Percentiles rank a stretch among this genome's conserved stretches.
phyloP scores from a whole-genome alignment of 73 alveolate species.

The Breviolum minutum region DNA sequence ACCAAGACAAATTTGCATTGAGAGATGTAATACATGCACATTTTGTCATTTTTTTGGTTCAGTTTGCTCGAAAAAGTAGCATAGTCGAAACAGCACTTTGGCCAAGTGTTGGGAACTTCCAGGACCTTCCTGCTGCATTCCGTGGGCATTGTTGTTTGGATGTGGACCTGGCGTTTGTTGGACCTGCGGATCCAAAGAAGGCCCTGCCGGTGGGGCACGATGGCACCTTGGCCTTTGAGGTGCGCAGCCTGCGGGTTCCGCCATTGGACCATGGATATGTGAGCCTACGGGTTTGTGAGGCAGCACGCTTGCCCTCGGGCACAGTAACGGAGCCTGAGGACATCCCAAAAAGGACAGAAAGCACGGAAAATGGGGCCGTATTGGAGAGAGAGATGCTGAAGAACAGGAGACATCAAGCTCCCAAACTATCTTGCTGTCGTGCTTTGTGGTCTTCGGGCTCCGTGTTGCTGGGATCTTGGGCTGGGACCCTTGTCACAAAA shows the following conservation, averaged over 20 bases:
- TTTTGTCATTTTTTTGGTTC: not conserved
- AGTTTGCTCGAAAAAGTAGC: not conserved
- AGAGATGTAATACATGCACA: not conserved
- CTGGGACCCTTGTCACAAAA: not conserved
- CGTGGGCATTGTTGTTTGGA: slow-evolving; percentile 64
- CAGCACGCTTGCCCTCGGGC: not conserved
- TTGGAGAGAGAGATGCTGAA: not conserved
- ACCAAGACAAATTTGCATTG: no score
- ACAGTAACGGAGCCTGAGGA: not conserved
- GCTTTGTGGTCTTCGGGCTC: slow-evolving; percentile 21
- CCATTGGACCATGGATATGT: slow-evolving; percentile 68
- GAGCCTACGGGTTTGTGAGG: slow-evolving; percentile 43
- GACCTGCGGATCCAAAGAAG: not conserved
- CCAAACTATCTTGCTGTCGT: not conserved
- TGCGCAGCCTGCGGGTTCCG: slow-evolving; percentile 51
- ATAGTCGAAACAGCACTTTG: no score
- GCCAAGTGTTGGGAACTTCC: not conserved
- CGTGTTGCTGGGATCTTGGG: slow-evolving; percentile 56
- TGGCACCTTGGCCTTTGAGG: slow-evolving; percentile 70
- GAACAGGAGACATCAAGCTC: not conserved
- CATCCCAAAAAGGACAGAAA: not conserved
- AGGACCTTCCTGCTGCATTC: slow-evolving; percentile 9
- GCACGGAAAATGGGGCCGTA: slow-evolving; percentile 2
- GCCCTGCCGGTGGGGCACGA: not conserved
- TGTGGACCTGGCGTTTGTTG: slow-evolving; percentile 67